phyloP scores from a whole-genome alignment of 306 rosid species.

The Morella rubra region DNA sequence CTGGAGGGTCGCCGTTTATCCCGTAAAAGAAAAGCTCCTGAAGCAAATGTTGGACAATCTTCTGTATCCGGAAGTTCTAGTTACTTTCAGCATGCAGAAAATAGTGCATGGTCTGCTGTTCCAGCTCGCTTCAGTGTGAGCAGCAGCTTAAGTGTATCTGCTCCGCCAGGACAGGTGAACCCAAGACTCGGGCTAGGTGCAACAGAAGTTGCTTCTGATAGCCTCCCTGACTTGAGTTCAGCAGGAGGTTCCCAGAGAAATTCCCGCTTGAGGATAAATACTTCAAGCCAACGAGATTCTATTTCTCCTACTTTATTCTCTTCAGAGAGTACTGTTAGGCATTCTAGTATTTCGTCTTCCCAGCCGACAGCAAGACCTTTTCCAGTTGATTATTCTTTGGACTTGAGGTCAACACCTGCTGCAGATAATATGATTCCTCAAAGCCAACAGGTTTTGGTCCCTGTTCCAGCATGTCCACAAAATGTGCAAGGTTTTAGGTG shows the following conservation, averaged over 20 bases:
- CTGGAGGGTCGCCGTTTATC: constrained; percentile 68
- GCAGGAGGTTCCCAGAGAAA: constrained; percentile 60
- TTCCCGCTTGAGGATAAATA: constrained; percentile 63
- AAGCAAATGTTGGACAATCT: constrained; percentile 66
- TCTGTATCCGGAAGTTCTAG: constrained; percentile 71
- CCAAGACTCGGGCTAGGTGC: constrained; percentile 52
- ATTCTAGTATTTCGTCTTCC: constrained; percentile 49
- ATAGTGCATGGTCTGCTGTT: constrained; percentile 48
- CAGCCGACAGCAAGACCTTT: constrained; percentile 48
- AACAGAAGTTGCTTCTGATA: constrained; percentile 48
- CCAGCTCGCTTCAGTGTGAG: constrained; percentile 50
- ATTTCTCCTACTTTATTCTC: constrained; percentile 42
- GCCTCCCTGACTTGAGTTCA: constrained; percentile 47
- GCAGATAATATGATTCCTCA: constrained; percentile 59
- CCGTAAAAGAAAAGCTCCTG: constrained; percentile 82
- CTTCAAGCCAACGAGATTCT: constrained; percentile 60
- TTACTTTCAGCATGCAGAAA: constrained; percentile 62
- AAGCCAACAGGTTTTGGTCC: constrained; percentile 52
- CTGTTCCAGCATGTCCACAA: constrained; percentile 62
- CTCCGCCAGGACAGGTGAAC: constrained; percentile 52
- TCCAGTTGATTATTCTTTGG: constrained; percentile 54
- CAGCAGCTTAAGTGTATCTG: constrained; percentile 44
- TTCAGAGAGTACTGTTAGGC: constrained; percentile 53
- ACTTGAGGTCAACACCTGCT: constrained; percentile 55
- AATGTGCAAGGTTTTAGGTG: constrained; percentile 64